Percentiles rank a stretch among this genome's conserved stretches.
phyloP scores from a whole-genome alignment of 2,329 filamentous ascomycete species.

The Podosphaera fusca region DNA sequence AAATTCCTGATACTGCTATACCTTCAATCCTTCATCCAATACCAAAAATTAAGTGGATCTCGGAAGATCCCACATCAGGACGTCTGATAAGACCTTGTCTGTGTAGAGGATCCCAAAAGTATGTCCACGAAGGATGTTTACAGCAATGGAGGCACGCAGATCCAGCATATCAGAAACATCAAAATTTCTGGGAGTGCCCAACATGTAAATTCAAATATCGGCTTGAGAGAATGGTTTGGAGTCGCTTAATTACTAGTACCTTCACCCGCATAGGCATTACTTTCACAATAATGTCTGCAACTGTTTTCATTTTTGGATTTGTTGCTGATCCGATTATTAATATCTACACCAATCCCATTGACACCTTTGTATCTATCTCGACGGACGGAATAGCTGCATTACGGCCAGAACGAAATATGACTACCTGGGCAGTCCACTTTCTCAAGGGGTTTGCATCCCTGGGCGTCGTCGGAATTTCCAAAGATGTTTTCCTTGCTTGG shows the following conservation, averaged over 20 bases:
- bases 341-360: conserved; percentile 59
- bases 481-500: conserved; percentile 53
- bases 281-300: conserved; percentile 40
- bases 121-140: conserved; percentile 82
- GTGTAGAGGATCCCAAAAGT: conserved; percentile 82
- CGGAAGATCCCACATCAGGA: conserved; percentile 48
- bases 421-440: conserved; percentile 63
- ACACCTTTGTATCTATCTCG: conserved; percentile 27
- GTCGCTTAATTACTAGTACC: conserved; percentile 42
- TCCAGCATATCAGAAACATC: conserved; percentile 30
- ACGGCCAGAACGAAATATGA: conserved; percentile 22
- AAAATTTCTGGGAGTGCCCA: conserved; percentile 70
- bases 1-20: conserved; percentile 27
- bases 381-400: conserved; percentile 21
- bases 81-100: conserved; percentile 73
- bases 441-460: conserved; percentile 76
- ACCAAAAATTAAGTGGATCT: conserved; percentile 44
- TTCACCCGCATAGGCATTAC: conserved; percentile 49
- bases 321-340: conserved; percentile 82
- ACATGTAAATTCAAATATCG: conserved; percentile 72
- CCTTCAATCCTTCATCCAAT: conserved; percentile 31
- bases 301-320: conserved; percentile 70
- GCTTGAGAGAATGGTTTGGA: conserved; percentile 55
- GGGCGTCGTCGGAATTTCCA: conserved; percentile 65
- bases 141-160: conserved; percentile 60